Conservation (phyloP, 441 rosid species). For the Brassica balearica region DNA sequence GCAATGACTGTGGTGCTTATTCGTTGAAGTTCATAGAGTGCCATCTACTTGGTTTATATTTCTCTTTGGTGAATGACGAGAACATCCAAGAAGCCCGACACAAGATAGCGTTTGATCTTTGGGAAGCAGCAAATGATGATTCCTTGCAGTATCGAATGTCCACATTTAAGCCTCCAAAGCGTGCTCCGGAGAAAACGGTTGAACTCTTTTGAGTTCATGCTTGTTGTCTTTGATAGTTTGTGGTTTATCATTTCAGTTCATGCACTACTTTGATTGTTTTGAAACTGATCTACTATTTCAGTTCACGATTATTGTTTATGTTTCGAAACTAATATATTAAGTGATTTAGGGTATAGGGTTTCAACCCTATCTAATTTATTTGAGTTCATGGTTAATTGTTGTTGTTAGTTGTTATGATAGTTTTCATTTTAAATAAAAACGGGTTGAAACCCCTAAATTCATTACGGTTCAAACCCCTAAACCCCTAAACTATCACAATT, state of each 20-base stretch:
- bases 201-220: neutral
- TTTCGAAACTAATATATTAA: too few relatives aligned
- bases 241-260: neutral
- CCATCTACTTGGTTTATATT: neutral
- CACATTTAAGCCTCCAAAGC: neutral
- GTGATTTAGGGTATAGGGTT: neutral
- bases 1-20: neutral
- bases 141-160: neutral
- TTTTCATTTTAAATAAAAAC: too few relatives aligned
- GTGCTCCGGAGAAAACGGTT: neutral
- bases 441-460: neutral
- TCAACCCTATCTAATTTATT: neutral
- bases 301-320: neutral
- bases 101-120: neutral
- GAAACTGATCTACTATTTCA: neutral
- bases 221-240: neutral
- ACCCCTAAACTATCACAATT: too few relatives aligned
- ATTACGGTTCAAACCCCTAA: too few relatives aligned
- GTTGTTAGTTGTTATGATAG: too few relatives aligned
- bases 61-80: neutral
- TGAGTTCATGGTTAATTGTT: too few relatives aligned
- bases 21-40: neutral
- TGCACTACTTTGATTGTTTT: neutral
- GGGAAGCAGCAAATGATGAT: neutral
- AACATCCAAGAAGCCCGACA: neutral